These are phyloP conservation scores for Entrophospora sp. DNA, from an alignment of 192 early-diverging fungal genomes.

Conservation along the genomic window DNA sequence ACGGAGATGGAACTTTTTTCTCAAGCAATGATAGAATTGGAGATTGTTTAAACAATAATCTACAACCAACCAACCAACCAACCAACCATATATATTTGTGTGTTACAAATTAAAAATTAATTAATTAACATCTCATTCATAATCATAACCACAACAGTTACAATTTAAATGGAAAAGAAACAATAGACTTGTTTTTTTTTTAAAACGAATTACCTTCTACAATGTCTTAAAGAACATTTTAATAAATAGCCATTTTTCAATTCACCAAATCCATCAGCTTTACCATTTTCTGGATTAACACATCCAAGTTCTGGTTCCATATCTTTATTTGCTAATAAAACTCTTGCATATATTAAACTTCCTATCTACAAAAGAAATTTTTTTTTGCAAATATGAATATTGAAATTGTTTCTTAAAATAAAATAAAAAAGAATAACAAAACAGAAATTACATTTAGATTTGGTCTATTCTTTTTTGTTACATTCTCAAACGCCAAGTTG, in stretches of 20 bases:
- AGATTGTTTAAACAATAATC: conserved; percentile 62
- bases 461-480: conserved; percentile 83
- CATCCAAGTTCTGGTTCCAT: conserved; percentile 98
- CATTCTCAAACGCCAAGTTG: conserved; percentile 86
- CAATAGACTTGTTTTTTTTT: background rate
- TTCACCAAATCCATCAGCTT: conserved; percentile 86
- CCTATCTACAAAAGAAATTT: too few species aligned
- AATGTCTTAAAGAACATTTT: conserved; percentile 69
- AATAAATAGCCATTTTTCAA: conserved; percentile 71
- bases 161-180: background rate
- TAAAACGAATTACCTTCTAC: conserved; percentile 54
- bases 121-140: background rate
- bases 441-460: conserved; percentile 50
- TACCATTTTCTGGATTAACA: conserved; percentile 71
- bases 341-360: conserved; percentile 74
- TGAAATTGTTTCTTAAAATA: background rate
- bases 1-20: conserved; percentile 61
- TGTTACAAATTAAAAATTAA: background rate
- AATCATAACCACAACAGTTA: too few species aligned
- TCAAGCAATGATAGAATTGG: conserved; percentile 65
- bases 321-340: conserved; percentile 81
- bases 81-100: too few species aligned
- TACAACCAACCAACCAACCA: too few species aligned
- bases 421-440: background rate
- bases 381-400: background rate